Evolutionary conservation across 169 alveolate genomes (phyloP).

Genomic region (Babesia bigemina): DNA sequence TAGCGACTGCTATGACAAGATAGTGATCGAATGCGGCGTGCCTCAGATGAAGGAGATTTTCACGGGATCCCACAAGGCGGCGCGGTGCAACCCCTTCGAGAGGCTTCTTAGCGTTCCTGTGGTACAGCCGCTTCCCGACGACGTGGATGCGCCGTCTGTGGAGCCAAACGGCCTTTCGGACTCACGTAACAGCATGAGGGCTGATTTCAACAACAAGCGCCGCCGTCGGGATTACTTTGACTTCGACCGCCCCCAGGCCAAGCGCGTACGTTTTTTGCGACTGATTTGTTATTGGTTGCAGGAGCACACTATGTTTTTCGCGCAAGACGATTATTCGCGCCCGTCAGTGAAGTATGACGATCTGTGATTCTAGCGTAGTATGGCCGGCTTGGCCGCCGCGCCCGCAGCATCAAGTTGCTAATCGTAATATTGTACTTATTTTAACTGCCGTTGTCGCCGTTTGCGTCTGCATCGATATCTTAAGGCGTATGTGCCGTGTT

Average conservation of each 20-base stretch:
- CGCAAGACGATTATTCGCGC: slow-evolving; percentile 64
- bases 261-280: slow-evolving; percentile 26
- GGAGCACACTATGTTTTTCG: slow-evolving; percentile 47
- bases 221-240: slow-evolving; percentile 64
- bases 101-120: slow-evolving; percentile 48
- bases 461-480: no score
- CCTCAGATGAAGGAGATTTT: slow-evolving; percentile 66
- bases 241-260: slow-evolving; percentile 66
- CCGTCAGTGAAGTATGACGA: slow-evolving; percentile 70
- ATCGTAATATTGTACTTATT: neutral
- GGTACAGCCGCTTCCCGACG: slow-evolving; percentile 37
- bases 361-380: slow-evolving; percentile 17
- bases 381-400: neutral
- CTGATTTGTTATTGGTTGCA: neutral
- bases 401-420: neutral
- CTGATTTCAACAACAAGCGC: slow-evolving; percentile 19
- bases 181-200: slow-evolving; percentile 13
- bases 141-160: slow-evolving; percentile 43
- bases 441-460: no score
- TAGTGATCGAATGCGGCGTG: slow-evolving; percentile 67
- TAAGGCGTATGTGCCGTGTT: no score
- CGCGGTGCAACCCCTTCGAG: slow-evolving; percentile 66
- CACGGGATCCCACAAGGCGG: slow-evolving; percentile 43
- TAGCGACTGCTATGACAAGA: slow-evolving; percentile 39
- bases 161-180: slow-evolving; percentile 32